Base-by-base conservation (phyloP, 2,329 filamentous ascomycete genomes). In the Leptosphaerulina australis region DNA sequence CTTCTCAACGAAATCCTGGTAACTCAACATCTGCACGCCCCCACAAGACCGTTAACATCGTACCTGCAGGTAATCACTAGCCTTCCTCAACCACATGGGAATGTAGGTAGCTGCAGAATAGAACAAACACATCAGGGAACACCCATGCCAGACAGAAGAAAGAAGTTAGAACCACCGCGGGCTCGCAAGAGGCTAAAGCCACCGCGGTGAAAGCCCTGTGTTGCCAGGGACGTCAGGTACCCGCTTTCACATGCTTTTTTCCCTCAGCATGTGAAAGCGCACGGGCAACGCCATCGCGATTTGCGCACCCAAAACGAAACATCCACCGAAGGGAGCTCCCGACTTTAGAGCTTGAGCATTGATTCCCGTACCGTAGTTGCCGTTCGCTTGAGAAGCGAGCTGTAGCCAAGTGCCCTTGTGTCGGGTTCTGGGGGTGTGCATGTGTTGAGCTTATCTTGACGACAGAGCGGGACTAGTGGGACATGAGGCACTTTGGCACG, bases 361-460 rank as follows among this genome's bases (percentile, higher is more conserved):
- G 48, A 46, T 51, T 51, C 43, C 48, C 48, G 48, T 51, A 51
- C 48, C 48, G 48, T 51, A 51, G 48, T 41, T 51, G 36, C 48
- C 48, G 48, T 46, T 51, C 48, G 48, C 48, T 46, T 51, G 37
- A 41, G 41, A 51, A 51, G 48, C 48, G 48, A 51, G 48, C 48
- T 46, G 48, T 51, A 39, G 48, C 40, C 41, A 50, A 45, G 47
- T 41, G 41, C 41, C 48, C n/a, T 50, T 25, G 30, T 37, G 36
- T 51, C 43, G 48, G 48, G 41, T 46, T 37, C 41, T 43, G 48
- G 48, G 48, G 20, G 47, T 45, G 36, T 53, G 50, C 44, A 48
- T 47, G 44, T 47, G 49, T 47, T 52, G 50, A 53, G 50, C 50
- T 53, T 53, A 53, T 53, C 50, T 44, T 11, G 38, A 53, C 50